These are phyloP conservation scores for Chrysanthemum makinoi DNA, from an alignment of 129 eudicot genomes.

Conservation along the genomic window DNA sequence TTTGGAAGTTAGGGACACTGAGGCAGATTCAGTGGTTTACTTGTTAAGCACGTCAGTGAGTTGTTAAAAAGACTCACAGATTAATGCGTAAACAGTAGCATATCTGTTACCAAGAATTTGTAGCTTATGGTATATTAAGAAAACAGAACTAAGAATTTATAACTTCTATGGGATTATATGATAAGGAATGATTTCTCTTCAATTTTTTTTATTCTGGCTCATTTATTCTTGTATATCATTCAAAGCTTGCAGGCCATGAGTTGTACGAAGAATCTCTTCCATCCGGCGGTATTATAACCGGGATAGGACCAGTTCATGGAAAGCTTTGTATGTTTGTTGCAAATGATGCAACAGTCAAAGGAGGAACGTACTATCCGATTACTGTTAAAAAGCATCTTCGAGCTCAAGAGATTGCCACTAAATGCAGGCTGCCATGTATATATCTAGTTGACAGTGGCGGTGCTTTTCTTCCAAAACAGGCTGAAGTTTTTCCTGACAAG, in stretches of 20 bases:
- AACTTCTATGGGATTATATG: neutral
- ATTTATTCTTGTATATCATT: conserved; percentile 11
- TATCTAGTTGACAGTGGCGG: conserved; percentile 99
- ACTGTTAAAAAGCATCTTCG: conserved; percentile 91
- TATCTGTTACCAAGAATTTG: neutral
- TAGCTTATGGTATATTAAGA: conserved; percentile 2
- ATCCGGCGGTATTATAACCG: conserved; percentile 83
- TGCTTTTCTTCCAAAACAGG: conserved; percentile 96
- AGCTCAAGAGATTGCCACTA: conserved; percentile 97
- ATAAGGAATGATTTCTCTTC: conserved; percentile 2
- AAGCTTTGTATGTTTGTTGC: conserved; percentile 92
- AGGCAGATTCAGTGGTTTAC: too few species aligned
- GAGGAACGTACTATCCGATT: conserved; percentile 89
- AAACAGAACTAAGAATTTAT: neutral
- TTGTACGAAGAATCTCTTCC: conserved; percentile 75
- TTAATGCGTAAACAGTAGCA: neutral
- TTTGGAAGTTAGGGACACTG: too few species aligned
- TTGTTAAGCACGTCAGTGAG: neutral
- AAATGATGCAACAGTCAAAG: conserved; percentile 95
- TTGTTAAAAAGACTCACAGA: neutral
- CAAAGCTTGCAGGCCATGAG: conserved; percentile 92
- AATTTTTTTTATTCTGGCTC: conserved; percentile 3
- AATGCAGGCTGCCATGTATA: conserved; percentile 81
- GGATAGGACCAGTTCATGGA: conserved; percentile 93
- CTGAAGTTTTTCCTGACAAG: conserved; percentile 94